phyloP scores from a whole-genome alignment of 1,139 yeast species.

The Yamadazyma atlantica region DNA sequence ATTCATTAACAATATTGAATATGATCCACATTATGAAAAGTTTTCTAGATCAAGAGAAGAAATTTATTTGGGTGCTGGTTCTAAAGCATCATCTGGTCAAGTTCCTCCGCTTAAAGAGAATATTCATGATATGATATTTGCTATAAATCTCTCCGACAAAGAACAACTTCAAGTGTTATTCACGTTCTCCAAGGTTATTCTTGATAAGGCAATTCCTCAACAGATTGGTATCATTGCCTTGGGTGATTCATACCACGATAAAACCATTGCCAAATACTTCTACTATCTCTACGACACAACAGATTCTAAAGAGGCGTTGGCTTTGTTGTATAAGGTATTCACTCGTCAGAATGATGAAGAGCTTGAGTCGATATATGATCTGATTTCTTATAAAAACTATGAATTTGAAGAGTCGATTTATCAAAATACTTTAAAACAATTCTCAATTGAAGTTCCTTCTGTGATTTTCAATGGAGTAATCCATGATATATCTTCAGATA shows the following conservation, averaged over 20 bases:
- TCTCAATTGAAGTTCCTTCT: slow-evolving; percentile 48
- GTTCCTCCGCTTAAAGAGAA: slow-evolving; percentile 73
- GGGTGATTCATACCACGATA: slow-evolving; percentile 30
- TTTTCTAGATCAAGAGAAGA: slow-evolving; percentile 45
- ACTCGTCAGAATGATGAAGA: slow-evolving; percentile 29
- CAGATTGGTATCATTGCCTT: slow-evolving; percentile 81
- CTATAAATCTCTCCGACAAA: slow-evolving; percentile 58
- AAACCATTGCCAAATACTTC: slow-evolving; percentile 29
- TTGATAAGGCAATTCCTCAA: slow-evolving; percentile 66
- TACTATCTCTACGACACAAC: slow-evolving; percentile 34
- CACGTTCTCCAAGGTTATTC: slow-evolving; percentile 50
- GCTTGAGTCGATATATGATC: slow-evolving; percentile 22
- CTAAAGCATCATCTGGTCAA: slow-evolving; percentile 48
- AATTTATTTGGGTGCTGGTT: slow-evolving; percentile 31
- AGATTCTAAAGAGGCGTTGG: slow-evolving; percentile 37
- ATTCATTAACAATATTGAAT: slow-evolving; percentile 76
- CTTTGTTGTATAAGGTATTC: slow-evolving; percentile 39
- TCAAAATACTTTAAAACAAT: slow-evolving; percentile 23
- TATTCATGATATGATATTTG: slow-evolving; percentile 72
- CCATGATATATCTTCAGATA: slow-evolving; percentile 32
- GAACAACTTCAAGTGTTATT: slow-evolving; percentile 47
- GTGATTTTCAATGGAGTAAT: slow-evolving; percentile 76
- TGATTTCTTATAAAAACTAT: slow-evolving; percentile 16
- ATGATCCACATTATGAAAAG: slow-evolving; percentile 53
- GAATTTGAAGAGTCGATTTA: slow-evolving; percentile 29